These are phyloP conservation scores for Trypanosoma lewisi DNA, from an alignment of 208 protist species.

Conservation along the genomic window DNA sequence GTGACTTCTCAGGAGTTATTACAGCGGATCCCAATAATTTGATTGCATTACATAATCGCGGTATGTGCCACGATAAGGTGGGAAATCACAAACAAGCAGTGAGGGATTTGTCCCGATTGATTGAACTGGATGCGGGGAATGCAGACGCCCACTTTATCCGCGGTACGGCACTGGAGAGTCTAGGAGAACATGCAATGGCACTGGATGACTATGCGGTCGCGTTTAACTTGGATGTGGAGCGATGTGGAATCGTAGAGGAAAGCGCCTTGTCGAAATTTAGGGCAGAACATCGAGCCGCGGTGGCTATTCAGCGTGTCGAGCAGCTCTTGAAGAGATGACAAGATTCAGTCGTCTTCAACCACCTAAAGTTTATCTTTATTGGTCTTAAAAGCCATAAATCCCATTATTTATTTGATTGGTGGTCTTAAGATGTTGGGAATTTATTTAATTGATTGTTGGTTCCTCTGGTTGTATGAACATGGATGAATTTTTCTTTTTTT, in stretches of 20 bases:
- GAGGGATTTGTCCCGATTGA: conserved; percentile 49
- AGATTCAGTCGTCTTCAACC: neutral
- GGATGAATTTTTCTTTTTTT: neutral
- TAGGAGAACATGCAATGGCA: conserved; percentile 54
- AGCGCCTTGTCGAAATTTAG: conserved; percentile 3
- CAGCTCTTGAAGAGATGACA: neutral
- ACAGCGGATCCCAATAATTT: conserved; percentile 50
- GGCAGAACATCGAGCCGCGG: conserved; percentile 18
- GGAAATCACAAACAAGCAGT: conserved; percentile 42
- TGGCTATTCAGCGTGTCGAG: conserved; percentile 15
- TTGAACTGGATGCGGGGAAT: conserved; percentile 60
- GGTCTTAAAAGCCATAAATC: neutral
- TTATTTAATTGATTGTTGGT: neutral
- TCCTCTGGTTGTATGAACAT: neutral
- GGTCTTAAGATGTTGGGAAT: too few species aligned
- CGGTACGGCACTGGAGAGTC: conserved; percentile 54
- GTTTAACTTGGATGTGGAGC: conserved; percentile 46
- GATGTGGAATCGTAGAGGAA: neutral
- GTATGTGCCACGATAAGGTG: conserved; percentile 80
- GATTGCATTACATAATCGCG: conserved; percentile 87
- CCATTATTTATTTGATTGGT: too few species aligned
- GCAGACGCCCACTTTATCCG: conserved; percentile 87
- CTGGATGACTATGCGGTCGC: conserved; percentile 62
- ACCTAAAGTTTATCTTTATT: neutral
- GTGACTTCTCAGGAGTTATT: conserved; percentile 76